phyloP scores from a whole-genome alignment of 176 grass and related monocot species.

The Leersia perrieri region DNA sequence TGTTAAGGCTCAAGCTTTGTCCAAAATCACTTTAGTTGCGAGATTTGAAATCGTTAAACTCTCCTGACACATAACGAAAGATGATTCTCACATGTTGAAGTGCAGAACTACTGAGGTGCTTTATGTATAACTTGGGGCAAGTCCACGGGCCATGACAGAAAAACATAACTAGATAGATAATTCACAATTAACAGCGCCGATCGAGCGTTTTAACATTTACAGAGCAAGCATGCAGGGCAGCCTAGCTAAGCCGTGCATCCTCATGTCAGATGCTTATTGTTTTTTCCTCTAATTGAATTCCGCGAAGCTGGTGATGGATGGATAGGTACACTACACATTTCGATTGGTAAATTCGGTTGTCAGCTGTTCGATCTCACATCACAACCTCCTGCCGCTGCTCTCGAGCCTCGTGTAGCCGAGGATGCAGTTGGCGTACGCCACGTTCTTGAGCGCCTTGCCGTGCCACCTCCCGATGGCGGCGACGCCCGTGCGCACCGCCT shows the following conservation, averaged over 20 bases:
- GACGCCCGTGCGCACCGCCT: constrained; percentile 45
- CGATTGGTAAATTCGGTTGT: no score
- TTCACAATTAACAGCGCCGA: constrained; percentile 29
- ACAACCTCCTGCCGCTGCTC: constrained; percentile 39
- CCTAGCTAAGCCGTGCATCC: constrained; percentile 37
- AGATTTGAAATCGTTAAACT: no score
- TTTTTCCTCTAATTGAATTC: constrained; percentile 47
- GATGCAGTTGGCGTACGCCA: constrained; percentile 58
- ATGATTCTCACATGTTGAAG: not conserved
- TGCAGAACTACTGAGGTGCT: not conserved
- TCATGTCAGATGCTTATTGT: constrained; percentile 39
- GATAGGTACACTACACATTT: not conserved
- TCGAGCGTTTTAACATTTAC: constrained; percentile 4
- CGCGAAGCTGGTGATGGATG: not conserved
- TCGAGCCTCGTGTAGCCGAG: constrained; percentile 62
- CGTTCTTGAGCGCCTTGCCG: constrained; percentile 53
- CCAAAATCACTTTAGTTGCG: no score
- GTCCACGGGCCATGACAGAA: not conserved
- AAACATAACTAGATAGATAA: not conserved
- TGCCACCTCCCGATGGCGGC: constrained; percentile 59
- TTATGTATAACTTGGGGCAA: not conserved
- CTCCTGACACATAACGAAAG: not conserved
- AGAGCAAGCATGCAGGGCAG: constrained; percentile 31
- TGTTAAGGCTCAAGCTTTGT: no score
- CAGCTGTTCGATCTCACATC: no score